phyloP scores from a whole-genome alignment of 2,329 filamentous ascomycete species.

The Ophiostoma montium region DNA sequence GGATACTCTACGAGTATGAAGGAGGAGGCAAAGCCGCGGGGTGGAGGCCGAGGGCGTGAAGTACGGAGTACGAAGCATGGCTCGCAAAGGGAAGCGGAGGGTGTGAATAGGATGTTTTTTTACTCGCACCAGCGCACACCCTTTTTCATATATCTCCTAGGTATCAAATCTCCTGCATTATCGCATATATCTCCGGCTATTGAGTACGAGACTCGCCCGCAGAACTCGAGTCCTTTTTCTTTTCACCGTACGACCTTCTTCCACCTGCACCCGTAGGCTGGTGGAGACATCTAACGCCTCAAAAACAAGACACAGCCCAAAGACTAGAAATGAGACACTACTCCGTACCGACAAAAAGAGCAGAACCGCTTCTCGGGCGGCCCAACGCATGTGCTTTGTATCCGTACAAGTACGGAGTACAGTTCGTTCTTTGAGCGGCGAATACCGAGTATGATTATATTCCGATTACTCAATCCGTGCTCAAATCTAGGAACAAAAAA shows the following conservation, averaged over 20 bases:
- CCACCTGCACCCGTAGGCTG: not conserved
- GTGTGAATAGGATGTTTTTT: not conserved
- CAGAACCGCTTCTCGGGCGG: too few relatives aligned
- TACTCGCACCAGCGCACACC: not conserved
- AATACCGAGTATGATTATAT: too few relatives aligned
- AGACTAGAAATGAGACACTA: not conserved
- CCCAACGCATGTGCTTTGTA: too few relatives aligned
- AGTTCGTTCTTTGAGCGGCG: too few relatives aligned
- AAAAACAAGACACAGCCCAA: not conserved
- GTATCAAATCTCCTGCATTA: not conserved
- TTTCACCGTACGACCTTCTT: not conserved
- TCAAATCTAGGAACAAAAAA: too few relatives aligned
- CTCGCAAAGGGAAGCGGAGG: not conserved
- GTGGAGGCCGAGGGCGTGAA: not conserved
- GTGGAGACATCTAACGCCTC: constrained; percentile 2
- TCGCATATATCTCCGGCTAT: not conserved
- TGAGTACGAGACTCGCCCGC: too few relatives aligned
- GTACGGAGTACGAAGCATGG: too few relatives aligned
- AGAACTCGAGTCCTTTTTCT: too few relatives aligned
- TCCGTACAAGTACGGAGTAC: too few relatives aligned
- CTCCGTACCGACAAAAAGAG: too few relatives aligned
- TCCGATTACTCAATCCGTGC: too few relatives aligned
- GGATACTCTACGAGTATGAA: not conserved
- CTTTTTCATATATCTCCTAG: not conserved
- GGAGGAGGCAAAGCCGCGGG: too few relatives aligned